phyloP scores from a whole-genome alignment of 202 grass and related monocot genomes.

The Elaeis oleifera region DNA sequence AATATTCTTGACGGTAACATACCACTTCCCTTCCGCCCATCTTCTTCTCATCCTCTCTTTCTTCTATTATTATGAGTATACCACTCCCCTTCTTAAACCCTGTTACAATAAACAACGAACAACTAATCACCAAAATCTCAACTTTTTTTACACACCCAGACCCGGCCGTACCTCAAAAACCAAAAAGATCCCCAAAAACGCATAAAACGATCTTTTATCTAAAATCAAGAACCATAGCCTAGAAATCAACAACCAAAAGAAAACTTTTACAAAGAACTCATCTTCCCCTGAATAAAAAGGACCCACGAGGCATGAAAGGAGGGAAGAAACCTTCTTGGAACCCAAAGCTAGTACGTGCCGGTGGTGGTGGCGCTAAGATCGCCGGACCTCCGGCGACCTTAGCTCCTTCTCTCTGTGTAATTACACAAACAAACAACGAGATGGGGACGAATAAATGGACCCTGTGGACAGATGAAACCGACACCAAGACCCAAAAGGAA shows the following conservation, averaged over 20 bases:
- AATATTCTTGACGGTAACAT: conserved; percentile 57
- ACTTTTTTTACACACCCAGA: background rate
- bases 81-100: background rate
- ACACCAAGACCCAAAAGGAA: too few species aligned
- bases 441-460: too few species aligned
- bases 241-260: too few species aligned
- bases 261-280: conserved; percentile 16
- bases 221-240: conserved; percentile 2
- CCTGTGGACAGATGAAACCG: too few species aligned
- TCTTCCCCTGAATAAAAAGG: conserved; percentile 4
- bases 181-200: background rate
- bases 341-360: too few species aligned
- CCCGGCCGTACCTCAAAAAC: background rate
- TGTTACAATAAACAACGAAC: conserved; percentile 1
- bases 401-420: too few species aligned
- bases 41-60: conserved; percentile 8
- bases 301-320: too few species aligned
- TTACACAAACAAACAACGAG: too few species aligned
- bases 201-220: conserved; percentile 13
- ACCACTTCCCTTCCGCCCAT: conserved; percentile 93
- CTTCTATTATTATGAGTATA: background rate
- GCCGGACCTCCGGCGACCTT: too few species aligned
- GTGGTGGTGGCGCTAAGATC: too few species aligned
- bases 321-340: too few species aligned
- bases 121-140: background rate